These are phyloP conservation scores for Fusarium sp. DNA, from an alignment of 2,329 filamentous ascomycete genomes.

Conservation along the genomic window DNA sequence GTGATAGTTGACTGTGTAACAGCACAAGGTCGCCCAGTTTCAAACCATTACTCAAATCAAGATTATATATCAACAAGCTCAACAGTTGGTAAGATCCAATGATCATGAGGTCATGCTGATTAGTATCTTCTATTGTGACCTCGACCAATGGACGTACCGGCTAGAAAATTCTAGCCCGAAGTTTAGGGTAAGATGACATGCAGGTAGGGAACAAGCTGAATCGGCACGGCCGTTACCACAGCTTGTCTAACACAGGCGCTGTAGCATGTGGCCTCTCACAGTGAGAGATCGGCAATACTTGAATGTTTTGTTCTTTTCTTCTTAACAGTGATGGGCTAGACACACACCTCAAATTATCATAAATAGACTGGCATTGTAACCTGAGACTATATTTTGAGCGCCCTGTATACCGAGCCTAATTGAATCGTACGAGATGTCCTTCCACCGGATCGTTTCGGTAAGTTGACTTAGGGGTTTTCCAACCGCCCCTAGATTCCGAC, in stretches of 20 bases:
- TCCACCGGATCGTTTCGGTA: slow-evolving; percentile 28
- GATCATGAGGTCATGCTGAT: neutral
- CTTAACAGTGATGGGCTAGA: slow-evolving; percentile 7
- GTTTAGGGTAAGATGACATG: slow-evolving; percentile 23
- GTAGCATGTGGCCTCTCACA: slow-evolving; percentile 6
- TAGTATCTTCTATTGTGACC: neutral
- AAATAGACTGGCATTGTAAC: slow-evolving; percentile 1
- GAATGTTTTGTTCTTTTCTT: slow-evolving; percentile 6
- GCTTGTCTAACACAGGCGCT: neutral
- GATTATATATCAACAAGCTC: no score
- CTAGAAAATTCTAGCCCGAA: slow-evolving; percentile 8
- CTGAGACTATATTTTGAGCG: neutral
- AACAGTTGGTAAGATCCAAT: no score
- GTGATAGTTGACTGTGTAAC: slow-evolving; percentile 14
- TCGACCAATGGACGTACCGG: neutral
- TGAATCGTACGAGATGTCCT: slow-evolving; percentile 37
- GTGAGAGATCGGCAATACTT: slow-evolving; percentile 17
- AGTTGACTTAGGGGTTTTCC: no score
- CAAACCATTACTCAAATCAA: no score
- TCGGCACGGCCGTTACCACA: slow-evolving; percentile 24
- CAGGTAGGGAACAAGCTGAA: slow-evolving; percentile 1
- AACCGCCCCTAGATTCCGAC: no score
- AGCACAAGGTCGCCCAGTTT: slow-evolving; percentile 13
- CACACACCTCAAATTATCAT: slow-evolving; percentile 9
- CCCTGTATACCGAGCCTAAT: neutral